phyloP scores from a whole-genome alignment of 2,329 filamentous ascomycete species.

The Chaetothyriales sp. region DNA sequence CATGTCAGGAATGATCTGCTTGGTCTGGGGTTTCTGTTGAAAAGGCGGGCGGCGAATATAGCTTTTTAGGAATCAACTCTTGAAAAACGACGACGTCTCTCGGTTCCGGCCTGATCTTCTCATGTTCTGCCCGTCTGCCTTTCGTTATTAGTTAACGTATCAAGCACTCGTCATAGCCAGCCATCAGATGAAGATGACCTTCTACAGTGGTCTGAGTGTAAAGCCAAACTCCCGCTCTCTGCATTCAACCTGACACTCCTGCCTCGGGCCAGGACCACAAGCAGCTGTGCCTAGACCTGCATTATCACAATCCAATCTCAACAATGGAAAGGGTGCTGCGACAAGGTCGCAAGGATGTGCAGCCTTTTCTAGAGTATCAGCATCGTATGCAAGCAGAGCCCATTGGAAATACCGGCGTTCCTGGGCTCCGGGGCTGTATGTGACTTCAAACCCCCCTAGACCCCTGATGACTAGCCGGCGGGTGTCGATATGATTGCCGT shows the following conservation, averaged over 20 bases:
- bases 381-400: slow-evolving; percentile 44
- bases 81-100: too few species aligned
- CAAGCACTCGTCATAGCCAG: too few species aligned
- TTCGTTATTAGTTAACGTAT: too few species aligned
- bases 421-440: not conserved
- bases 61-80: too few species aligned
- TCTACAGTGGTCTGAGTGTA: not conserved
- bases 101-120: too few species aligned
- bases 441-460: not conserved
- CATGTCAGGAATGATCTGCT: too few species aligned
- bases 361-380: slow-evolving; percentile 40
- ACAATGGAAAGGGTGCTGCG: slow-evolving; percentile 9
- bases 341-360: slow-evolving; percentile 48
- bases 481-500: slow-evolving; percentile 47
- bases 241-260: slow-evolving; percentile 6
- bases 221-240: slow-evolving; percentile 5
- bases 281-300: slow-evolving; percentile 20
- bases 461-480: slow-evolving; percentile 36
- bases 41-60: too few species aligned
- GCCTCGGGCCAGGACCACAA: slow-evolving; percentile 11
- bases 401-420: slow-evolving; percentile 5
- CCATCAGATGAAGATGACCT: not conserved
- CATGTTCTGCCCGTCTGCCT: too few species aligned
- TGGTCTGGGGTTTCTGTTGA: too few species aligned
- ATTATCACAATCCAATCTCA: slow-evolving; percentile 21